Evolutionary conservation across 2,329 filamentous ascomycete species (phyloP).

Genomic region (Sporothrix schenckii): DNA sequence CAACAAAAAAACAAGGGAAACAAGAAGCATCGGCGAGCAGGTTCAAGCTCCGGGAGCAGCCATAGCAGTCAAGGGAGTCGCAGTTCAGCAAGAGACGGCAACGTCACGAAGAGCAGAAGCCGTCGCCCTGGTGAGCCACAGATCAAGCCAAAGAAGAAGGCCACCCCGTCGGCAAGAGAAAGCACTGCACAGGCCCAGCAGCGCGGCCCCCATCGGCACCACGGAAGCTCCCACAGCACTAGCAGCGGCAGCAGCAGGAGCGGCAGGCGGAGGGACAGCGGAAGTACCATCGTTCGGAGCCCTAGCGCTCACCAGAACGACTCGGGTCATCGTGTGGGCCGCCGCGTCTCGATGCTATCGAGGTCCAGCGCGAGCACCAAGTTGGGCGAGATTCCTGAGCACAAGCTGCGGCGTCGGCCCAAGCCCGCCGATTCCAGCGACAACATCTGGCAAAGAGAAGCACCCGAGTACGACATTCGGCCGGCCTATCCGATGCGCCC

Average conservation of each 20-base stretch:
- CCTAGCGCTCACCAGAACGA: neutral
- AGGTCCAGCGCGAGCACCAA: slow-evolving; percentile 44
- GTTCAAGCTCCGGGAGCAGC: neutral
- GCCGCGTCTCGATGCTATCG: slow-evolving; percentile 41
- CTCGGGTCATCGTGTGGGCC: neutral
- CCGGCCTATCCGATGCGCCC: slow-evolving; percentile 44
- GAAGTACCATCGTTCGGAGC: neutral
- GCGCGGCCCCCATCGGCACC: slow-evolving; percentile 30
- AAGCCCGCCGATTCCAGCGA: neutral
- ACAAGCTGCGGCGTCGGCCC: slow-evolving; percentile 38
- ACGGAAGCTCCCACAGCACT: neutral
- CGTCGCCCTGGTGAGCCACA: neutral
- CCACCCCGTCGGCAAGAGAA: neutral
- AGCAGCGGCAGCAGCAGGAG: neutral
- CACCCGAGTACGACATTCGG: slow-evolving; percentile 40
- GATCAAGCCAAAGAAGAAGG: neutral
- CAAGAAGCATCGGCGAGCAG: neutral
- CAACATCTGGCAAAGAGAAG: slow-evolving; percentile 24
- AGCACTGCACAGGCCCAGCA: neutral
- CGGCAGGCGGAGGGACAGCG: neutral
- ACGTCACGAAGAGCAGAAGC: neutral
- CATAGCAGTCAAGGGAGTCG: neutral
- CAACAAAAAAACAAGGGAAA: neutral
- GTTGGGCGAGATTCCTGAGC: slow-evolving; percentile 44
- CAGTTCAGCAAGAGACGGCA: neutral